Evolutionary conservation across 139 green algal genomes (phyloP), one percentile per base, ranked within the genome.

Genomic region (Eudorina sp.): DNA sequence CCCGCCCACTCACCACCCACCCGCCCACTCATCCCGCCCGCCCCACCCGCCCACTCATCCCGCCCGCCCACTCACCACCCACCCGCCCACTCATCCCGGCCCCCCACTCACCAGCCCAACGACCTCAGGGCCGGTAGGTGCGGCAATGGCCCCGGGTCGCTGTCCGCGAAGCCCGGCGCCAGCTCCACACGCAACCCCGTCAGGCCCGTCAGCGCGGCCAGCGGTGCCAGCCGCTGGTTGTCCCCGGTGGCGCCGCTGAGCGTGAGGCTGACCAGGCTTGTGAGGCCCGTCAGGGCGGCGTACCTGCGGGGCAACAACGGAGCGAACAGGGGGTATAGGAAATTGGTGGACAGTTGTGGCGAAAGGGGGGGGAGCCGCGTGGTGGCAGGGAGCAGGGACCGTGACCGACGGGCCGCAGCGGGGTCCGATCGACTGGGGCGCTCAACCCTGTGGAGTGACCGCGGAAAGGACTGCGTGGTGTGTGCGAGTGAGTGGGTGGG

Each of bases 51-150:
- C 23, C 19, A 41, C 46, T 0, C 43, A 1, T 31, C 43, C 19
- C 4, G 45, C 23, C 62, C 19, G 4, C 70, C 2, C 41, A 58
- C 40, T 4, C 40, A 25, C 14, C 41, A 53, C 43, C 21, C 41
- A 36, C 14, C 27, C 13, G 8, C n/a, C 29, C 64, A 16, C 64
- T 19, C 5, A 8, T 4, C 68, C 11, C 11, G 3, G 9, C 68
- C 68, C 16, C 36, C 68, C 16, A 27, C 80, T 27, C 68, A 88
- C 82, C 82, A 88, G 19, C 82, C 82, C 64, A 88, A 31, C 21
- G 27, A n/a, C 16, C 66, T 16, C 46, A 88, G 82, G 19, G 4
- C 29, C 46, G 82, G 82, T 66, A 70, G 66, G 27, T 7, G 36
- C 45, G 82, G 64, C 82, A 88, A 46, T 34, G 64, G 82, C 64